Evolutionary conservation across 208 protist genomes (phyloP).

Genomic region (Blechomonas ayalai): DNA sequence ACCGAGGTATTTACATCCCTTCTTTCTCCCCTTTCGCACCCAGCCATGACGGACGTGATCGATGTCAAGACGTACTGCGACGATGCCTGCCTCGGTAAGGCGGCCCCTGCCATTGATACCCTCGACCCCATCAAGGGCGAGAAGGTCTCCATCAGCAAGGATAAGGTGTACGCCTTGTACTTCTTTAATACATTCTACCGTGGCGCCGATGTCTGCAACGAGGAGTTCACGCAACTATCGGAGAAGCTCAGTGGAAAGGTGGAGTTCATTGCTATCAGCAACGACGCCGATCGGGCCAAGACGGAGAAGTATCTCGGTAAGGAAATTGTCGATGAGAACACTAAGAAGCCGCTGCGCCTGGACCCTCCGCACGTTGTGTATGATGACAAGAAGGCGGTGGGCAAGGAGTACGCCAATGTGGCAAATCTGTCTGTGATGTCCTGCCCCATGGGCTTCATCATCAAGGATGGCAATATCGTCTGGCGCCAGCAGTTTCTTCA

Average conservation of each 20-base stretch:
- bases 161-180: slow-evolving; percentile 83
- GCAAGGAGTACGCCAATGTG: slow-evolving; percentile 67
- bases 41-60: slow-evolving; percentile 62
- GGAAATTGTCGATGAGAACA: slow-evolving; percentile 87
- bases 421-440: slow-evolving; percentile 82
- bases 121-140: slow-evolving; percentile 72
- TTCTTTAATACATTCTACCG: slow-evolving; percentile 92
- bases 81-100: slow-evolving; percentile 63
- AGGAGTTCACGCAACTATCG: slow-evolving; percentile 82
- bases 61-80: slow-evolving; percentile 87
- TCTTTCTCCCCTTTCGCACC: slow-evolving; percentile 1
- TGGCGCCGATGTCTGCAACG: slow-evolving; percentile 81
- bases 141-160: slow-evolving; percentile 31
- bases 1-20: background rate
- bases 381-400: slow-evolving; percentile 79
- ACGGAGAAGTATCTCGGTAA: slow-evolving; percentile 89
- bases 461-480: slow-evolving; percentile 73
- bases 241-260: slow-evolving; percentile 70
- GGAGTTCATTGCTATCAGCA: slow-evolving; percentile 82
- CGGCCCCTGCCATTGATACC: slow-evolving; percentile 46
- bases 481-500: slow-evolving; percentile 91
- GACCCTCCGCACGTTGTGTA: slow-evolving; percentile 68
- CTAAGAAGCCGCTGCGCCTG: slow-evolving; percentile 78
- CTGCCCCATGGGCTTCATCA: slow-evolving; percentile 86
- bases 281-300: slow-evolving; percentile 82